Base-by-base conservation (phyloP, 2,329 filamentous ascomycete genomes). In the Huntiella decipiens region DNA sequence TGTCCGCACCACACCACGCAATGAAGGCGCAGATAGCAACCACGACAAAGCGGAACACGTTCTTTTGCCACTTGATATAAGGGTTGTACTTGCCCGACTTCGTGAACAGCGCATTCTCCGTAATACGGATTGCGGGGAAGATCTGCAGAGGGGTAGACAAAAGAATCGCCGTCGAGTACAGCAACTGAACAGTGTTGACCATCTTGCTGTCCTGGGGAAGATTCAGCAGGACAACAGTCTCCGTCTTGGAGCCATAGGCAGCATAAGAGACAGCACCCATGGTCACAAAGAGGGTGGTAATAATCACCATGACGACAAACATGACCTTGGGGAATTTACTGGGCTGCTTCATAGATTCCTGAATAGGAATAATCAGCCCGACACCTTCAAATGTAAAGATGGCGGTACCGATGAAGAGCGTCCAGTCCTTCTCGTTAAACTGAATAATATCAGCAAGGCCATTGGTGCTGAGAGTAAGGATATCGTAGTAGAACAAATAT, bases 31-130 rank as follows among this genome's bases (percentile, higher is more conserved):
- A 96, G 17, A 91, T 62, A 56, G 83, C 74, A 43, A 96, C 91
- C 51, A 95, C 76, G 57, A 88, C 79, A 68, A 96, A 98, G 46
- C 91, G 80, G 67, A 94, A 98, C 32, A 81, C 67, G 55, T 98
- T 98, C 76, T 98, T 98, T 70, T 96, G 83, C 91, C 91, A 98
- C 67, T 98, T 98, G 68, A 98, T 93, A 58, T 84, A 91, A 1
- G 86, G 87, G 58, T 96, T 95, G 65, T 95, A 94, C 63, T 98
- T 98, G 54, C 91, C 87, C 51, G 86, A 94, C 57, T 82, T 73
- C 17, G 83, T 93, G 61, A 96, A 98, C 5, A 96, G 70, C 53
- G 86, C 85, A 55, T 93, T 94, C 63, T 93, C 87, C 32, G 84
- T 85, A 56, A 98, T 98, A 57, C 88, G 82, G 56, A 98, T 96